phyloP scores from a whole-genome alignment of 1,139 yeast genomes.

The Trichomonascaceae sp. region DNA sequence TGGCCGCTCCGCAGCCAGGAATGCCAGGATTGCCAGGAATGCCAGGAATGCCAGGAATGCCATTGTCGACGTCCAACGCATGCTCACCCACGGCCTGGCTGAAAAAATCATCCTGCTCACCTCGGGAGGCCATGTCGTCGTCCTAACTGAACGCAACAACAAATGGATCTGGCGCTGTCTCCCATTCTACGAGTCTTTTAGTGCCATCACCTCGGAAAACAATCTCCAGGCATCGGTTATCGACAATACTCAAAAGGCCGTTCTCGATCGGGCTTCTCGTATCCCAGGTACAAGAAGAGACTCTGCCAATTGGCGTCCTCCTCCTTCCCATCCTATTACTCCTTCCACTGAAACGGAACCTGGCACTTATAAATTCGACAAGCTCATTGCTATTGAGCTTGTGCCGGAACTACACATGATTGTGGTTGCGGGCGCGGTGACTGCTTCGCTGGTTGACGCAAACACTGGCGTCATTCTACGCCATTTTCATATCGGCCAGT shows the following conservation, averaged over 20 bases:
- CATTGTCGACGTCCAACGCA: neutral
- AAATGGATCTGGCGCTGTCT: neutral
- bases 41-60: too few relatives aligned
- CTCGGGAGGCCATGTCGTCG: conserved; percentile 38
- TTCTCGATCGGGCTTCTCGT: too few relatives aligned
- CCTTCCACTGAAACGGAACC: too few relatives aligned
- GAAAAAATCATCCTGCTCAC: neutral
- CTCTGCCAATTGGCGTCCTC: too few relatives aligned
- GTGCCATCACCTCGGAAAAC: too few relatives aligned
- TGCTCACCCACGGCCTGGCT: neutral
- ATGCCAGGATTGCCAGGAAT: too few relatives aligned
- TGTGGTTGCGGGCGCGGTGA: conserved; percentile 14
- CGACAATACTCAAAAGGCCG: too few relatives aligned
- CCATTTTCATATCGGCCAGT: conserved; percentile 45
- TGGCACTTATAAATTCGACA: too few relatives aligned
- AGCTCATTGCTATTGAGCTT: conserved; percentile 16
- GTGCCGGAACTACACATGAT: conserved; percentile 22
- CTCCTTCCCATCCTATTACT: too few relatives aligned
- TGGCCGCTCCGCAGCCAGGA: too few relatives aligned
- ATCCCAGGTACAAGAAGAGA: too few relatives aligned
- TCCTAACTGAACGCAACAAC: conserved; percentile 52
- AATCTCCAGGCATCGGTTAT: too few relatives aligned
- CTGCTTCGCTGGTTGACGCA: conserved; percentile 44
- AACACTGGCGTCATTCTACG: conserved; percentile 57
- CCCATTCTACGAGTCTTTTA: neutral